These are phyloP conservation scores for Arthrinium phaeospermum DNA, from an alignment of 2,329 filamentous ascomycete species.

Conservation along the genomic window DNA sequence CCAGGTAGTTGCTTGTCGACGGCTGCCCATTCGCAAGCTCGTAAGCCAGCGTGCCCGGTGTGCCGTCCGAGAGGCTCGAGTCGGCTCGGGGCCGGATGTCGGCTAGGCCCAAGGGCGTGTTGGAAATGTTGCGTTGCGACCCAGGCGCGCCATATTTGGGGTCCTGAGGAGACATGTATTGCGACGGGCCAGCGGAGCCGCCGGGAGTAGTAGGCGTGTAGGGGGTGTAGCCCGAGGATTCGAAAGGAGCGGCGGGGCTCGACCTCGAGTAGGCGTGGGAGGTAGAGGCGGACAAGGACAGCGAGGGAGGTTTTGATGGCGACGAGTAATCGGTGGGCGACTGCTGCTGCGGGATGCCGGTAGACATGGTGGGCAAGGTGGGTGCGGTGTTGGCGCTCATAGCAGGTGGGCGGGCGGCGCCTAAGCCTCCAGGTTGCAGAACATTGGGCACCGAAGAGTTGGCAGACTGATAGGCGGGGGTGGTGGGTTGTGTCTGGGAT, in stretches of 20 bases:
- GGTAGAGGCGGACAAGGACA: conserved; percentile 54
- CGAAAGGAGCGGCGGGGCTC: conserved; percentile 72
- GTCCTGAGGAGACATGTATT: conserved; percentile 67
- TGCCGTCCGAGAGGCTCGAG: conserved; percentile 76
- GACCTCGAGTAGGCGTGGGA: conserved; percentile 82
- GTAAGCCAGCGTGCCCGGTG: conserved; percentile 66
- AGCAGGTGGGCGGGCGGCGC: conserved; percentile 40
- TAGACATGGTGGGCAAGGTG: conserved; percentile 53
- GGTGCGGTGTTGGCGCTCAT: conserved; percentile 53
- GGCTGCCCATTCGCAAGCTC: conserved; percentile 69
- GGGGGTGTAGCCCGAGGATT: conserved; percentile 59
- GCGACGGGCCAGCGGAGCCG: conserved; percentile 56
- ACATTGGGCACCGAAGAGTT: conserved; percentile 60
- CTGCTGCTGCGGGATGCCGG: conserved; percentile 42
- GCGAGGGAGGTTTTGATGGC: conserved; percentile 69
- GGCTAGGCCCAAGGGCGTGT: conserved; percentile 87
- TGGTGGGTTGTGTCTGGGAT: conserved; percentile 29
- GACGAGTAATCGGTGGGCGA: conserved; percentile 44
- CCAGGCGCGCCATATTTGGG: conserved; percentile 62
- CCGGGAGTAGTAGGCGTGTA: conserved; percentile 71
- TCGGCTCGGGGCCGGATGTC: conserved; percentile 90
- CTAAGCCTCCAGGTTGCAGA: conserved; percentile 61
- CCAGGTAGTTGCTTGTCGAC: conserved; percentile 89
- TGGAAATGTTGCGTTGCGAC: conserved; percentile 70
- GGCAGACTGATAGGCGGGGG: conserved; percentile 46